These are phyloP conservation scores for Epichloe bromicola DNA, from an alignment of 2,329 filamentous ascomycete species.

Conservation along the genomic window DNA sequence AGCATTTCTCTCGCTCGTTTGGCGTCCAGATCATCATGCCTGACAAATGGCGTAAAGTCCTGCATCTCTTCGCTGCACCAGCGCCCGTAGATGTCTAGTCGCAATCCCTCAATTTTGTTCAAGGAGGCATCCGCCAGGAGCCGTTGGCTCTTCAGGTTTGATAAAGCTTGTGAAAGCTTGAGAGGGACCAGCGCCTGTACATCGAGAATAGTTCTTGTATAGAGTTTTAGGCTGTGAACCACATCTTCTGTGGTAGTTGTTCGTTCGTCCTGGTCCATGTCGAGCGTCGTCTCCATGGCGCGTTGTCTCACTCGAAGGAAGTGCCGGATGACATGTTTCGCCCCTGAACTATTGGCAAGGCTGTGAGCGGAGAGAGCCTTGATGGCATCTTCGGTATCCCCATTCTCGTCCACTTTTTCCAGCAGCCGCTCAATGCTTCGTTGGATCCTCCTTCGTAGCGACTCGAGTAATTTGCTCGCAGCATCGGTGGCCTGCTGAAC, in stretches of 20 bases:
- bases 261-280: slow-evolving; percentile 30
- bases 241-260: slow-evolving; percentile 35
- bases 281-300: slow-evolving; percentile 51
- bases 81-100: slow-evolving; percentile 61
- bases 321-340: slow-evolving; percentile 64
- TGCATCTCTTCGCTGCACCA: slow-evolving; percentile 77
- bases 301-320: slow-evolving; percentile 63
- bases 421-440: slow-evolving; percentile 58
- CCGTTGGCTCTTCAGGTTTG: slow-evolving; percentile 53
- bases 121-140: slow-evolving; percentile 62
- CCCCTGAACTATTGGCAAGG: slow-evolving; percentile 65
- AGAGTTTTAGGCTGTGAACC: slow-evolving; percentile 54
- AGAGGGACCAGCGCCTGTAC: slow-evolving; percentile 65
- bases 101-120: slow-evolving; percentile 52
- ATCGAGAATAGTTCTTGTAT: slow-evolving; percentile 63
- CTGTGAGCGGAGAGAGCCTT: slow-evolving; percentile 73
- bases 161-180: slow-evolving; percentile 56
- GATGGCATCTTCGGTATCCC: slow-evolving; percentile 41
- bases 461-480: slow-evolving; percentile 49
- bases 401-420: slow-evolving; percentile 42
- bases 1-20: slow-evolving; percentile 47
- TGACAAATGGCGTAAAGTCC: slow-evolving; percentile 77
- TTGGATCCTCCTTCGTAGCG: slow-evolving; percentile 49
- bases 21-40: slow-evolving; percentile 61
- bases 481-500: slow-evolving; percentile 36